Percentiles rank a stretch among this genome's conserved stretches.
Evolutionary conservation across 2,329 filamentous ascomycete species (phyloP).

Genomic region (Trichoderma gracile): DNA sequence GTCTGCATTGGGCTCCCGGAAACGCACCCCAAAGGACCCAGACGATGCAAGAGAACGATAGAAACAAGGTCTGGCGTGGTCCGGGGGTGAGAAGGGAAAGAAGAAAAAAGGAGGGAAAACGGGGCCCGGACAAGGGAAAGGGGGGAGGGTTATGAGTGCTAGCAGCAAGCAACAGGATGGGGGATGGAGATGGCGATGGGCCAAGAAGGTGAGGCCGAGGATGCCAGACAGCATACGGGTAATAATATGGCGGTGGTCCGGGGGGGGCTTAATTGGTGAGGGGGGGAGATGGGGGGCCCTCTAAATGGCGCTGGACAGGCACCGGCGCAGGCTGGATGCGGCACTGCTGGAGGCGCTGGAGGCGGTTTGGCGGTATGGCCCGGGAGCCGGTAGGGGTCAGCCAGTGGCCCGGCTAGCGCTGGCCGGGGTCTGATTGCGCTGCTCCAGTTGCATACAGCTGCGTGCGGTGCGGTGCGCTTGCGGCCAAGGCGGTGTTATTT

Average conservation of each 20-base stretch:
- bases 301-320: constrained; percentile 10
- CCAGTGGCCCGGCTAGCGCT: not conserved
- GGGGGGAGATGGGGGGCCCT: not conserved
- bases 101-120: not conserved
- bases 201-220: constrained; percentile 19
- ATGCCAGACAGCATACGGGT: too few relatives aligned
- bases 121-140: constrained; percentile 5
- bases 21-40: constrained; percentile 22
- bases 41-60: too few relatives aligned
- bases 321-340: constrained; percentile 17
- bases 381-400: not conserved
- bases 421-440: constrained; percentile 19
- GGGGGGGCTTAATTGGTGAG: not conserved
- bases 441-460: not conserved
- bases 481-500: constrained; percentile 16
- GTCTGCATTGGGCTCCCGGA: constrained; percentile 9
- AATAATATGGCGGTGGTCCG: constrained; percentile 6
- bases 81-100: not conserved
- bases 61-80: not conserved
- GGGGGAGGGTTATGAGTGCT: constrained; percentile 1
- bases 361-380: not conserved
- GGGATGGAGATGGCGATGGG: not conserved
- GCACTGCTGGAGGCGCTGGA: constrained; percentile 4
- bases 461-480: constrained; percentile 12
- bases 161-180: not conserved